Evolutionary conservation across 257 asterid species (phyloP), one percentile per base, ranked within the genome.

Genomic region (Lithospermum erythrorhizon): DNA sequence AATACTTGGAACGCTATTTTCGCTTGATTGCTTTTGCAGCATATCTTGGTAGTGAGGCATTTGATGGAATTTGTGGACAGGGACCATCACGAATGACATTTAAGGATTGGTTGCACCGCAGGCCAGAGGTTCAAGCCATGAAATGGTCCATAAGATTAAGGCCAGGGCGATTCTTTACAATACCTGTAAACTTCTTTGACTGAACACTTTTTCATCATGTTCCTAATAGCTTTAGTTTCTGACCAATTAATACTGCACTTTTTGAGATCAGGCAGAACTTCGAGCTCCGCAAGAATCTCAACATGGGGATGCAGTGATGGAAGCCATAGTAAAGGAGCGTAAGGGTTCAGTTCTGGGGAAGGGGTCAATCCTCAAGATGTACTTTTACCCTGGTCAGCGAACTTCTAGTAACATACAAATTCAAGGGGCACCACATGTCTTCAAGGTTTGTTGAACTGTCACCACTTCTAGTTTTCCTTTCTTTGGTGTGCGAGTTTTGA

Each of bases 251-350:
- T 68, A 30, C 68, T 67, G 53, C 65, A 60, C 55, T 76, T 77
- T n/a, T 75, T 66, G 54, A 70, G 57, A 75, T 65, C 88, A 90
- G 98, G 98, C 87, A 81, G 96, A 87, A 71, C 69, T 90, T 74
- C 80, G 98, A 82, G 89, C 93, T 68, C 94, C 96, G 24, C 87
- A 85, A 66, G 98, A 90, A 74, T 87, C 94, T 78, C 96, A 90
- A 73, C 98, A 90, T 68, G 98, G 98, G 57, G 98, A 90, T 79
- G 98, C 98, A 61, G 98, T 90, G 60, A 90, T 90, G 98, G 98
- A 90, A 77, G 95, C 98, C 70, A 83, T 87, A 76, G 95, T 90
- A 69, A 83, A 85, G 74, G 94, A 85, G 71, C 98, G 98, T 56
- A 85, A 75, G 81, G 96, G 98, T 68, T 90, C 98, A 48, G 98